Conservation (phyloP, 805 yeast genomes). For the Cyberlindnera mississippiensis region DNA sequence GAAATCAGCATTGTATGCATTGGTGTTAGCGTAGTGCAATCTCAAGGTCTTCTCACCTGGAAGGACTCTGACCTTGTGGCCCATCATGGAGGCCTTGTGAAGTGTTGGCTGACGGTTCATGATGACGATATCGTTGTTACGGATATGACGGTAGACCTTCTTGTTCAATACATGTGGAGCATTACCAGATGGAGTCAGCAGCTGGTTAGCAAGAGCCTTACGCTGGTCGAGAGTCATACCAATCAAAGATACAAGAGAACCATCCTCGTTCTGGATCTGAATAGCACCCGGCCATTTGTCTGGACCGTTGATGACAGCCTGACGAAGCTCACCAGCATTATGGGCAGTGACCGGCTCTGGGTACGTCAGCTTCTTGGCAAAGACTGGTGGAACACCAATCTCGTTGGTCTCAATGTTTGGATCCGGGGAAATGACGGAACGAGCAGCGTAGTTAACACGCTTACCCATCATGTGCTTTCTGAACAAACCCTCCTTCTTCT, state of each 20-base stretch:
- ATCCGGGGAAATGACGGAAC: conserved; percentile 98
- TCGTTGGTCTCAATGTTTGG: conserved; percentile 97
- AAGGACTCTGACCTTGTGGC: conserved; percentile 93
- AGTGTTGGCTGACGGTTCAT: conserved; percentile 99
- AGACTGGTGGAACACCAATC: conserved; percentile 98
- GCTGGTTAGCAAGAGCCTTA: conserved; percentile 90
- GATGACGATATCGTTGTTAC: conserved; percentile 89
- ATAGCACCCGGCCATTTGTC: conserved; percentile 98
- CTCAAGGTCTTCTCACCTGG: conserved; percentile 97
- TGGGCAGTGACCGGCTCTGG: conserved; percentile 97
- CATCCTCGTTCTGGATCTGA: conserved; percentile 94
- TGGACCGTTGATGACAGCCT: conserved; percentile 97
- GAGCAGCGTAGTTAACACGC: conserved; percentile 97
- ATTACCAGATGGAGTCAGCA: conserved; percentile 73
- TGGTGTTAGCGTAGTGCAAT: conserved; percentile 97
- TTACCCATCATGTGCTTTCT: conserved; percentile 99
- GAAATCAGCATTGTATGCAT: conserved; percentile 98
- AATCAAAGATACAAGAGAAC: conserved; percentile 70
- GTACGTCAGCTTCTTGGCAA: conserved; percentile 90
- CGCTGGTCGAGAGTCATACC: conserved; percentile 94
- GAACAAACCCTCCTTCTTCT: conserved; percentile 97
- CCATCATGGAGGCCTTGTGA: conserved; percentile 99
- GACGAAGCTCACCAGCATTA: conserved; percentile 85
- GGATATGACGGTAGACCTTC: conserved; percentile 91
- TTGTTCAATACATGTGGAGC: conserved; percentile 69